Evolutionary conservation across 169 alveolate species (phyloP).

Genomic region (Eimeria falciformis): DNA sequence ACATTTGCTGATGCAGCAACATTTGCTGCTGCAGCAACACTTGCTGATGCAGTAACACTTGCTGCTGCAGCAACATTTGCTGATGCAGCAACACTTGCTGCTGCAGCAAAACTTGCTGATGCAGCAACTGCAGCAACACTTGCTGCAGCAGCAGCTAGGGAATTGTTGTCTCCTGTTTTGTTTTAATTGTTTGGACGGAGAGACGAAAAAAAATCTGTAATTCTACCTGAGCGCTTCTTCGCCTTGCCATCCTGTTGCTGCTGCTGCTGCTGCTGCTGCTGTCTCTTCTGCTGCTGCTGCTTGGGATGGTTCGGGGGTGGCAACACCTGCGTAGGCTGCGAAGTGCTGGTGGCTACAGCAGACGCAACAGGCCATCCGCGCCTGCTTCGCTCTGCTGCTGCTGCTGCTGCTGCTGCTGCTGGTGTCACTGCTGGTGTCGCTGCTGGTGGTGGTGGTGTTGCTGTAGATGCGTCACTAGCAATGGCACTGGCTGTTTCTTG

Average conservation of each 20-base stretch:
- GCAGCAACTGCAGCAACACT: no score
- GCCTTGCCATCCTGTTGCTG: not conserved
- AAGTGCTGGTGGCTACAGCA: no score
- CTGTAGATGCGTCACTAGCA: no score
- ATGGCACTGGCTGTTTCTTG: not conserved
- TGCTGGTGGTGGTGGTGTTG: no score
- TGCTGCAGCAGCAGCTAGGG: no score
- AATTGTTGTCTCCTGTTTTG: not conserved
- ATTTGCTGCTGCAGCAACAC: not conserved
- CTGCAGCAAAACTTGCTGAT: not conserved
- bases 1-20: not conserved
- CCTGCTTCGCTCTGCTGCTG: not conserved
- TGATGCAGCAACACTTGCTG: no score
- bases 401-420: conserved; percentile 12
- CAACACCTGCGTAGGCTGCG: conserved; percentile 3
- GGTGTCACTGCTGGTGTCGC: not conserved
- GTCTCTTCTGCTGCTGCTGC: not conserved
- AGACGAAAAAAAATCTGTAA: conserved; percentile 17
- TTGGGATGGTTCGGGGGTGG: not conserved
- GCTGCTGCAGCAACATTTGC: not conserved
- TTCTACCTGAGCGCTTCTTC: not conserved
- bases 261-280: conserved; percentile 6
- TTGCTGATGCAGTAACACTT: not conserved
- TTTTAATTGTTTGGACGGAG: not conserved
- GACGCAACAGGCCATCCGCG: conserved; percentile 11